phyloP scores from a whole-genome alignment of 2,329 filamentous ascomycete species.

The Myriosclerotinia duriaeana region DNA sequence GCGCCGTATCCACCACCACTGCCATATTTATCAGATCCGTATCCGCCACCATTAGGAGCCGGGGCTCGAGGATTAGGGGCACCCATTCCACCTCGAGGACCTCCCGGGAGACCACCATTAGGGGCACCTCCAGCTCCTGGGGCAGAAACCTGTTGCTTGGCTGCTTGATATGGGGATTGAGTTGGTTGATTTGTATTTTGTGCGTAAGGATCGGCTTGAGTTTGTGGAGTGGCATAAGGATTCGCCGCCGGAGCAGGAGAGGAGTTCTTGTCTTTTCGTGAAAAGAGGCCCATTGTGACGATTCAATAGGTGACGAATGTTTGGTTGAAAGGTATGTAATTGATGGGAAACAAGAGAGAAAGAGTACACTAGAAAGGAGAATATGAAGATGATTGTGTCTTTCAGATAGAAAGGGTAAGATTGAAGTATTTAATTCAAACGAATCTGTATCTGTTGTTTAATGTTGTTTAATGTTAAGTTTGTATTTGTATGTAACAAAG shows the following conservation, averaged over 20 bases:
- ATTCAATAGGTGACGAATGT: not conserved
- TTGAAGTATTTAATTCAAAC: not conserved
- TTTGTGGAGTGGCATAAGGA: constrained; percentile 40
- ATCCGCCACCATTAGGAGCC: constrained; percentile 45
- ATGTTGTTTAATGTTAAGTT: not conserved
- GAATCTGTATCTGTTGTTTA: constrained; percentile 1
- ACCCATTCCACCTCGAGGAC: constrained; percentile 31
- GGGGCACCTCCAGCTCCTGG: constrained; percentile 32
- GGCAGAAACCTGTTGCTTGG: constrained; percentile 35
- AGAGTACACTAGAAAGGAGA: not conserved
- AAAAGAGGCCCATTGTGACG: constrained; percentile 45
- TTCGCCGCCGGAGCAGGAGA: constrained; percentile 44
- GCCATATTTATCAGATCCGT: constrained; percentile 55
- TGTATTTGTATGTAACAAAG: constrained; percentile 1
- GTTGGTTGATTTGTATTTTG: constrained; percentile 49
- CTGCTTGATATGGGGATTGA: constrained; percentile 34
- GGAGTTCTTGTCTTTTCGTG: constrained; percentile 49
- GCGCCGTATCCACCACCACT: constrained; percentile 52
- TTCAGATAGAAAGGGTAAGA: not conserved
- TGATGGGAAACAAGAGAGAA: not conserved
- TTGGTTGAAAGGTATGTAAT: not conserved
- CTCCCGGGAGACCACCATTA: constrained; percentile 31
- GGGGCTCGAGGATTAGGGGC: constrained; percentile 28
- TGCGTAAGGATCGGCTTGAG: constrained; percentile 56
- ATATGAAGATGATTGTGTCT: not conserved